These are phyloP conservation scores for Fusarium nurragi DNA, from an alignment of 2,329 filamentous ascomycete genomes.

Conservation along the genomic window DNA sequence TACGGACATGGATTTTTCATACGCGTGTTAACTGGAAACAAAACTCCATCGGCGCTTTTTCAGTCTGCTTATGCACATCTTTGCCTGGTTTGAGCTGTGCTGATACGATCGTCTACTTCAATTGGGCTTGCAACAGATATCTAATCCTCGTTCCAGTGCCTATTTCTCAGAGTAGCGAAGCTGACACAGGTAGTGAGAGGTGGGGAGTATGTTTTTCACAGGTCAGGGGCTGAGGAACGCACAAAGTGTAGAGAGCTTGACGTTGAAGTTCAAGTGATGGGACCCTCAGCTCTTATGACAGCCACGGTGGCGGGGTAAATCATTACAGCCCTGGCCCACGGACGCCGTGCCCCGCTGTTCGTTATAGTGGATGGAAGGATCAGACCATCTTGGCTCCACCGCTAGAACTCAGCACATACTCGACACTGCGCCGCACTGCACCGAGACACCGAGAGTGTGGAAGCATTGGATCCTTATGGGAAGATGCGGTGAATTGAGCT, in stretches of 20 bases:
- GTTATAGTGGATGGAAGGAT: conserved; percentile 13
- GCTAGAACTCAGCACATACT: conserved; percentile 14
- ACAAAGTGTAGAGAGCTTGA: not conserved
- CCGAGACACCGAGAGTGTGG: not conserved
- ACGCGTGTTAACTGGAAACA: no score
- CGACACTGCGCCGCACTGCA: not conserved
- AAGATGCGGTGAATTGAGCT: conserved; percentile 42
- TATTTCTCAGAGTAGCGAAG: not conserved
- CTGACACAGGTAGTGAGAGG: not conserved
- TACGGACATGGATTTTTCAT: no score
- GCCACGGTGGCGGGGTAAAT: conserved; percentile 22
- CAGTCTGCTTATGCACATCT: no score
- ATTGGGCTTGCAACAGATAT: no score
- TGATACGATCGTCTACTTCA: no score
- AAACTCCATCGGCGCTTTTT: no score
- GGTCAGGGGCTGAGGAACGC: not conserved
- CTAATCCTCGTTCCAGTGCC: no score
- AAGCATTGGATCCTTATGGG: not conserved
- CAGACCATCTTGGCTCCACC: conserved; percentile 27
- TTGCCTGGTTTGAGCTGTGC: no score
- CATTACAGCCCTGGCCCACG: not conserved
- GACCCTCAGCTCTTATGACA: not conserved
- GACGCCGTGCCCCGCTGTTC: conserved; percentile 1
- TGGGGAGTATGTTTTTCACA: not conserved
- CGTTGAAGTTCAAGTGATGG: not conserved